Percentiles rank a stretch among this genome's conserved stretches.
Evolutionary conservation across 2,329 filamentous ascomycete genomes (phyloP).

Genomic region (Alternaria tenuissima): DNA sequence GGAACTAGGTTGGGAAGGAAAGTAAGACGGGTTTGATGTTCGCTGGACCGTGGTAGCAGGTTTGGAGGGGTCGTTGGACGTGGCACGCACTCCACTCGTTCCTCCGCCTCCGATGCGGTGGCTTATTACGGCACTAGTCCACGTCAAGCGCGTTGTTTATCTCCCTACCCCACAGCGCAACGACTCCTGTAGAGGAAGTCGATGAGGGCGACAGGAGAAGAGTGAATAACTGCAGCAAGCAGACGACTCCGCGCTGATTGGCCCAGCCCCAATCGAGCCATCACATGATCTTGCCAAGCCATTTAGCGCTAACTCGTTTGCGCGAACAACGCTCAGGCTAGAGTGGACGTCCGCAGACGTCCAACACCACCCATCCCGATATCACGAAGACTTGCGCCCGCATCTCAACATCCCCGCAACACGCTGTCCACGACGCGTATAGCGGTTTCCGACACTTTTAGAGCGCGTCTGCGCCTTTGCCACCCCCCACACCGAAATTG

Average conservation of each 20-base stretch:
- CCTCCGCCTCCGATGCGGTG: conserved; percentile 32
- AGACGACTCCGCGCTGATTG: conserved; percentile 12
- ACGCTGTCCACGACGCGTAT: conserved; percentile 48
- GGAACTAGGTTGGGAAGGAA: background rate
- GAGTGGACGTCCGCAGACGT: conserved; percentile 22
- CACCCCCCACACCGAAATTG: conserved; percentile 39
- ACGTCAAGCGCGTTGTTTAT: conserved; percentile 30
- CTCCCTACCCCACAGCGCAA: conserved; percentile 12
- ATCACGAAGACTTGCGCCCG: conserved; percentile 43
- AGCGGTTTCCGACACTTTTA: conserved; percentile 26
- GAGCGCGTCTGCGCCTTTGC: conserved; percentile 41
- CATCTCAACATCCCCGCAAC: conserved; percentile 48
- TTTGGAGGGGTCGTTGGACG: conserved; percentile 30
- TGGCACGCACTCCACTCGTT: conserved; percentile 34
- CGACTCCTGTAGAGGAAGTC: conserved; percentile 14
- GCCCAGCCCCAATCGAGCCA: background rate
- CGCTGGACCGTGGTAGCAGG: conserved; percentile 22
- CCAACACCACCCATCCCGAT: conserved; percentile 42
- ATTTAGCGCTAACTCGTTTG: conserved; percentile 16
- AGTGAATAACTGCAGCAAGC: conserved; percentile 4
- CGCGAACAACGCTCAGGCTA: conserved; percentile 21
- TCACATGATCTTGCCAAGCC: conserved; percentile 33
- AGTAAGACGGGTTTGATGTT: conserved; percentile 20
- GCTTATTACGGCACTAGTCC: conserved; percentile 33
- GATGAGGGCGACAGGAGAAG: background rate